Base-by-base conservation (phyloP, 805 yeast genomes). In the Groenewaldozyma tartarivorans region DNA sequence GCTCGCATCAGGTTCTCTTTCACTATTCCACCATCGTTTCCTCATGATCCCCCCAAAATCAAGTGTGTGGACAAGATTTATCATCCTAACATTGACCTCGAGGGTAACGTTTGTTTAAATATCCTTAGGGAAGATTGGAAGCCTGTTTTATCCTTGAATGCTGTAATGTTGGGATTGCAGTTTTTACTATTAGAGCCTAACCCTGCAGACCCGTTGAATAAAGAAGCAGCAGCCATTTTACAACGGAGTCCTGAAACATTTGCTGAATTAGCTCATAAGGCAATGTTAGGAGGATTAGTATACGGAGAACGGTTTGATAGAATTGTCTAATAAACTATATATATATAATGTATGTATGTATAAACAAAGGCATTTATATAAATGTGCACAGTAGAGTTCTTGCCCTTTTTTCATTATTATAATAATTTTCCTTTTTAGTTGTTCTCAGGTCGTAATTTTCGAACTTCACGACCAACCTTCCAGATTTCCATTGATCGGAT, bases 401-500 rank as follows among this genome's bases (percentile, higher is more conserved):
- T n/a, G n/a, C 17, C 30, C 13, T 26, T 26, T 13, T 32, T 32
- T 32, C 15, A n/a, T n/a, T n/a, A n/a, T n/a, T n/a, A n/a, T n/a
- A n/a, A n/a, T n/a, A 13, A 15, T 18, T 16, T 15, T n/a, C 24
- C 30, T 13, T n/a, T 34, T 48, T 83, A 88, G 68, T 81, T 78
- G 92, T 92, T 90, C 76, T 92, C 98, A 62, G 98, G 98, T 74
- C 98, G 88, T 68, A 92, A 81, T 74, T 92, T 92, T 81, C 98
- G 90, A 56, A 92, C 98, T 77, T 92, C 97, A 77, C 90, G 90
- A 65, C 98, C 98, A 57, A 92, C 98, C 64, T 68, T 83, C 98
- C 98, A 92, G 90, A 92, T 92, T 77, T 92, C 98, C 82, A 92
- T 87, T 64, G 75, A 75, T 77, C 97, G 86, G 76, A 92, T 90